These are phyloP conservation scores for Colletotrichum simmondsii DNA, from an alignment of 2,329 filamentous ascomycete species.

Conservation along the genomic window DNA sequence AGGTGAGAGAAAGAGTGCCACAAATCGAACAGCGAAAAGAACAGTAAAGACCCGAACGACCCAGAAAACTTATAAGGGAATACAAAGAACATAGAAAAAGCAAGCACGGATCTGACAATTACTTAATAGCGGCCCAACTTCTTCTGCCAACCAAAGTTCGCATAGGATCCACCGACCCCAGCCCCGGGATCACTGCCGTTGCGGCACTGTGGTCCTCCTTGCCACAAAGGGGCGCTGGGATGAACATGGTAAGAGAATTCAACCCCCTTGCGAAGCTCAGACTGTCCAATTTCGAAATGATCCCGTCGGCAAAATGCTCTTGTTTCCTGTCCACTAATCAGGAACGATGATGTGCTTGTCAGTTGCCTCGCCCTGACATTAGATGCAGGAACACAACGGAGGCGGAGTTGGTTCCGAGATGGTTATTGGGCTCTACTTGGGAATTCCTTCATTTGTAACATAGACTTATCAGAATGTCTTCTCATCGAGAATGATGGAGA, in stretches of 20 bases:
- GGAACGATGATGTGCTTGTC: background rate
- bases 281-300: background rate
- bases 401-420: background rate
- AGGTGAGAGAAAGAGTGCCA: background rate
- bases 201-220: constrained; percentile 16
- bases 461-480: background rate
- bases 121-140: constrained; percentile 17
- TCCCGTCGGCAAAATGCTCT: background rate
- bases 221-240: background rate
- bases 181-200: background rate
- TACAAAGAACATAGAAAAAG: background rate
- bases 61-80: constrained; percentile 12
- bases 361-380: background rate
- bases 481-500: background rate
- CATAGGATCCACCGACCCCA: constrained; percentile 20
- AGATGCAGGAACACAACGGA: too few relatives aligned
- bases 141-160: constrained; percentile 3
- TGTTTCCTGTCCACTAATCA: background rate
- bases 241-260: constrained; percentile 10
- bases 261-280: background rate
- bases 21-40: background rate
- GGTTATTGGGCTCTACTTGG: background rate
- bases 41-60: background rate
- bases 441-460: background rate
- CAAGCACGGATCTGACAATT: background rate